These are phyloP conservation scores for Ceratocystis smalleyi DNA, from an alignment of 2,329 filamentous ascomycete genomes.

Conservation along the genomic window DNA sequence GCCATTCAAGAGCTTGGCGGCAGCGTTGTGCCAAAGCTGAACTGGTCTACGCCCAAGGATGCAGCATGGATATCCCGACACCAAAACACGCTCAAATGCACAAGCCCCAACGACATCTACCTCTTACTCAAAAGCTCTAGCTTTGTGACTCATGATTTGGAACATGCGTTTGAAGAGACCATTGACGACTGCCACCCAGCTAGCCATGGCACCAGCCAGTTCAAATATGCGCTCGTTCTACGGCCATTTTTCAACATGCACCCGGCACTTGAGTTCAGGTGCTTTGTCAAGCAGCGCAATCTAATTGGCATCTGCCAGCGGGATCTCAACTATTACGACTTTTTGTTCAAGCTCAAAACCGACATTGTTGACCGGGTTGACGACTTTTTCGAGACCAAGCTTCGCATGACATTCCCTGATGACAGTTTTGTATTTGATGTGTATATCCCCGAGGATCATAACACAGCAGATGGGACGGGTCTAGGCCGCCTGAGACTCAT, in stretches of 20 bases:
- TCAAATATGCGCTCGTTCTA: conserved; percentile 68
- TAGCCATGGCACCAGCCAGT: conserved; percentile 31
- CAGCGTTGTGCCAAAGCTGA: conserved; percentile 78
- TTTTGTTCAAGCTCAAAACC: conserved; percentile 49
- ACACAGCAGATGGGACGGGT: conserved; percentile 32
- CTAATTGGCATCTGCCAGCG: conserved; percentile 76
- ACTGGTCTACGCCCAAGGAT: conserved; percentile 95
- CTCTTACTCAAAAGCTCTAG: conserved; percentile 86
- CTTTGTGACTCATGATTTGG: conserved; percentile 85
- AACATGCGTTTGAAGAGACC: conserved; percentile 75
- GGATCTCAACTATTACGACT: conserved; percentile 80
- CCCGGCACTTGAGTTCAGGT: conserved; percentile 83
- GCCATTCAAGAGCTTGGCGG: conserved; percentile 72
- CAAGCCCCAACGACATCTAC: conserved; percentile 78
- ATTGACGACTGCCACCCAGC: conserved; percentile 29
- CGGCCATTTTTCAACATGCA: conserved; percentile 80
- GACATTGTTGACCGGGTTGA: conserved; percentile 53
- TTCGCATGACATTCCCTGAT: conserved; percentile 70
- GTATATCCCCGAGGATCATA: conserved; percentile 59
- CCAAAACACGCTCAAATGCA: conserved; percentile 83
- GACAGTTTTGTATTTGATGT: conserved; percentile 79
- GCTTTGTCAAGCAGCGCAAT: conserved; percentile 72
- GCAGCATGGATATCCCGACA: conserved; percentile 78
- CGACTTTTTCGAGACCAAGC: conserved; percentile 58
- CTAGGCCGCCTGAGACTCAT: conserved; percentile 69